phyloP scores from a whole-genome alignment of 805 yeast species.

The Hanseniaspora hatyaiensis region DNA sequence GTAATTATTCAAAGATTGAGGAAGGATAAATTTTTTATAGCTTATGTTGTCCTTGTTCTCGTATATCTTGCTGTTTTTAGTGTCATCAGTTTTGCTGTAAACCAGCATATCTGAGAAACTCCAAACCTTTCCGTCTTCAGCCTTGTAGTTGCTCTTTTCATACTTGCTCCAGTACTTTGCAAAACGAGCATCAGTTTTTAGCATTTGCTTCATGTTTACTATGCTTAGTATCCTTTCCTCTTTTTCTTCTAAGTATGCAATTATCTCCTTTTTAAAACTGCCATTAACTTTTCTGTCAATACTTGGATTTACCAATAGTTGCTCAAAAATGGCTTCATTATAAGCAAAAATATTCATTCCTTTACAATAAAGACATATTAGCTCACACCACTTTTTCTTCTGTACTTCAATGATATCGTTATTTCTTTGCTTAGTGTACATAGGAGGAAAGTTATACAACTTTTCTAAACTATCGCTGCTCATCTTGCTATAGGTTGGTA shows the following conservation, averaged over 20 bases:
- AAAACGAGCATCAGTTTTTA: neutral
- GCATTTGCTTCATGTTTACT: neutral
- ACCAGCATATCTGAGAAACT: neutral
- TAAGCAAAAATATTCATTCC: neutral
- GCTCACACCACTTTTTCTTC: constrained; percentile 1
- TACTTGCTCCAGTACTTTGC: constrained; percentile 2
- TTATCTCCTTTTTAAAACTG: neutral
- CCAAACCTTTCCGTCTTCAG: neutral
- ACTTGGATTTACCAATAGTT: neutral
- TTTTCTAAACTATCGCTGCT: neutral
- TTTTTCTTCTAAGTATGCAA: neutral
- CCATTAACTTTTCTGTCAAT: neutral
- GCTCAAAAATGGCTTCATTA: neutral
- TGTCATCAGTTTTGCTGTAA: neutral
- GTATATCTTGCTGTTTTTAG: neutral
- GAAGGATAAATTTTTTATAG: neutral
- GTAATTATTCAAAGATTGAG: neutral
- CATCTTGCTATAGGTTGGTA: neutral
- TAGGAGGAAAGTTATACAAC: constrained; percentile 8
- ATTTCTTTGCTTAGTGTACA: constrained; percentile 13
- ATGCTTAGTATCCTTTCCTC: neutral
- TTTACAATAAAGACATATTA: neutral
- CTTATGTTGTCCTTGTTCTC: neutral
- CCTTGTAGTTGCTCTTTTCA: neutral
- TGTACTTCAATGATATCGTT: constrained; percentile 1